Percentiles rank a stretch among this genome's conserved stretches.
Evolutionary conservation across 306 rosid species (phyloP).

Genomic region (Mucuna pruriens): DNA sequence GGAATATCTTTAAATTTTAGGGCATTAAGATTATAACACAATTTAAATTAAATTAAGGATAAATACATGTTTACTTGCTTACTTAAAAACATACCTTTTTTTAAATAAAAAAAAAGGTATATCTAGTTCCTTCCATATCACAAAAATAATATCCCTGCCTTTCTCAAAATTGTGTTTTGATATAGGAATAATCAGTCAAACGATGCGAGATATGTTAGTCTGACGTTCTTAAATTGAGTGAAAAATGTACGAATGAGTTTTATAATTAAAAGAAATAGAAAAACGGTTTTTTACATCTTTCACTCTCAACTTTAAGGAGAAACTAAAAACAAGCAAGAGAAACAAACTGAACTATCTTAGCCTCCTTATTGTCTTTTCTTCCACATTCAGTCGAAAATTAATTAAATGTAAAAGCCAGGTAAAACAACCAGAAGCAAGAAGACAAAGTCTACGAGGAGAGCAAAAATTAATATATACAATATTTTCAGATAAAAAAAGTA

Average conservation of each 20-base stretch:
- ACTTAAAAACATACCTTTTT: neutral
- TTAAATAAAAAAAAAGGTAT: neutral
- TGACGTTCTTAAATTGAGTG: too few relatives aligned
- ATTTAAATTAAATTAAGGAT: neutral
- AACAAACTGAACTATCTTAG: conserved; percentile 23
- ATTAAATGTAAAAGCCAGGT: neutral
- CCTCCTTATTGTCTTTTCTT: conserved; percentile 32
- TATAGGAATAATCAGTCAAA: too few relatives aligned
- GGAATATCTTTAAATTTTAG: neutral
- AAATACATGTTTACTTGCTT: neutral
- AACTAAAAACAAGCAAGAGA: conserved; percentile 10
- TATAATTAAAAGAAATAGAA: neutral
- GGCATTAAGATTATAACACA: neutral
- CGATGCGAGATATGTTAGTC: too few relatives aligned
- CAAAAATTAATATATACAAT: neutral
- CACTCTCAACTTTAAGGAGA: neutral
- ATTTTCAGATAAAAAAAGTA: conserved; percentile 18
- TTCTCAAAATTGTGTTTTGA: neutral
- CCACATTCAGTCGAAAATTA: neutral
- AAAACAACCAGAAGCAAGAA: conserved; percentile 7
- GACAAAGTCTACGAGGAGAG: neutral
- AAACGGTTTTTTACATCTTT: neutral
- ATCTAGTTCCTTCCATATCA: neutral
- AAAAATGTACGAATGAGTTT: too few relatives aligned
- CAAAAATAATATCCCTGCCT: neutral